phyloP scores from a whole-genome alignment of 495 filamentous ascomycete species.

The Aspergillus bridgeri region DNA sequence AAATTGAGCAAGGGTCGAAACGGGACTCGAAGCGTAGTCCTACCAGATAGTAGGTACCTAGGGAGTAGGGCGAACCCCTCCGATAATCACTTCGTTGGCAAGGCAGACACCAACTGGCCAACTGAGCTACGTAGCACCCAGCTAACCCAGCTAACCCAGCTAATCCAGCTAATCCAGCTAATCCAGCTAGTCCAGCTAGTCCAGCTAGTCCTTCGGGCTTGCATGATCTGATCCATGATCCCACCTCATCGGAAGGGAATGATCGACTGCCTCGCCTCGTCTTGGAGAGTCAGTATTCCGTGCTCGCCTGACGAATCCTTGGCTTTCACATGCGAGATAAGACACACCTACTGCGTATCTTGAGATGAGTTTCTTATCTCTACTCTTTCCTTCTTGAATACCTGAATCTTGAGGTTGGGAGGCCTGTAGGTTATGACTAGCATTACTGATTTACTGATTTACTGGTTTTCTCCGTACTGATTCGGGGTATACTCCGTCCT shows the following conservation, averaged over 20 bases:
- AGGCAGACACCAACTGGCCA: neutral
- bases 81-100: neutral
- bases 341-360: no score
- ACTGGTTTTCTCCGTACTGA: no score
- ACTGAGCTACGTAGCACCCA: no score
- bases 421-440: no score
- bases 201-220: no score
- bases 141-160: no score
- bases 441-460: no score
- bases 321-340: neutral
- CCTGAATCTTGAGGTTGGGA: no score
- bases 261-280: slow-evolving; percentile 5
- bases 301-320: neutral
- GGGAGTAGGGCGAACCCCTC: neutral
- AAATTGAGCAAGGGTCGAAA: neutral
- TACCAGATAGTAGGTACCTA: no score
- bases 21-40: neutral
- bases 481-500: slow-evolving; percentile 3
- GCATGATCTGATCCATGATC: no score
- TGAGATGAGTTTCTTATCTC: neutral
- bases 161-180: no score
- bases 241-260: neutral
- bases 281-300: neutral
- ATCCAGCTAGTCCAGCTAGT: no score
- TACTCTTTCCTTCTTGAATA: slow-evolving; percentile 5